Conservation (phyloP, 495 filamentous ascomycete species). For the Rusavskia elegans region DNA sequence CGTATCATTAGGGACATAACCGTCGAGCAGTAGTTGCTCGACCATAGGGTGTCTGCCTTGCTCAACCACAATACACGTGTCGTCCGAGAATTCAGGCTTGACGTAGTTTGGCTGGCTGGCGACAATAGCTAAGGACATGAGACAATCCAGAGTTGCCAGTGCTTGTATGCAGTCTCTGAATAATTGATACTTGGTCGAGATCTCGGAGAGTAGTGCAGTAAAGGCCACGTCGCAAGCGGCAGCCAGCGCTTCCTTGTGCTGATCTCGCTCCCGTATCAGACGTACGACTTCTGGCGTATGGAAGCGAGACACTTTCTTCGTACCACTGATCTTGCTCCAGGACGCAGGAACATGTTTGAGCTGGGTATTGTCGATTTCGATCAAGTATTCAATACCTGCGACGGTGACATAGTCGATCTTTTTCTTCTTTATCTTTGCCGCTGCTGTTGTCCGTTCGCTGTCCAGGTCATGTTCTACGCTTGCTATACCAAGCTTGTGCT, state of each 20-base stretch:
- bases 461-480: slow-evolving; percentile 77
- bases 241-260: slow-evolving; percentile 83
- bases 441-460: slow-evolving; percentile 55
- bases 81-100: slow-evolving; percentile 66
- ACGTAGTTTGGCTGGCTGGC: slow-evolving; percentile 76
- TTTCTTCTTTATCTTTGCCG: slow-evolving; percentile 50
- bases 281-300: slow-evolving; percentile 82
- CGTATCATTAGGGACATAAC: slow-evolving; percentile 88
- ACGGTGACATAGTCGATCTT: slow-evolving; percentile 63
- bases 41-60: slow-evolving; percentile 91
- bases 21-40: slow-evolving; percentile 70
- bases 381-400: slow-evolving; percentile 81
- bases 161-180: slow-evolving; percentile 78
- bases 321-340: slow-evolving; percentile 88
- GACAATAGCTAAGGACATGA: slow-evolving; percentile 71
- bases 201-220: slow-evolving; percentile 44
- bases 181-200: slow-evolving; percentile 69
- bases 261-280: slow-evolving; percentile 76
- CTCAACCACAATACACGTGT: slow-evolving; percentile 52
- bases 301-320: slow-evolving; percentile 83
- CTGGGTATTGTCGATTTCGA: slow-evolving; percentile 71
- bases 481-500: slow-evolving; percentile 83
- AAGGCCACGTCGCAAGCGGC: slow-evolving; percentile 89
- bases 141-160: slow-evolving; percentile 77
- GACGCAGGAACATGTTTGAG: slow-evolving; percentile 79